A percentile compares a stretch with the other conserved stretches of the same genome.
Conservation (phyloP, 441 rosid genomes). For the Eruca vesicaria region DNA sequence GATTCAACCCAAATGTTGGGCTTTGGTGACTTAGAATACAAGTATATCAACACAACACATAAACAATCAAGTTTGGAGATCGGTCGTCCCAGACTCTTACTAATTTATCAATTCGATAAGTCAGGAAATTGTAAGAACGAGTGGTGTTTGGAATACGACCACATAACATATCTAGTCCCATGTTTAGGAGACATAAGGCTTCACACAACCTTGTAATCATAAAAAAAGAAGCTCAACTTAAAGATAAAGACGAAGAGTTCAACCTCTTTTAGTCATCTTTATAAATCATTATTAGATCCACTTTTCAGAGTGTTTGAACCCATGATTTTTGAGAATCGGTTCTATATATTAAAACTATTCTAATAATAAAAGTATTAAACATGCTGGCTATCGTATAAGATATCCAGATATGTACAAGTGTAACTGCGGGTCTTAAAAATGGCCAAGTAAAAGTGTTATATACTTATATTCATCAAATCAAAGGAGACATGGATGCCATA, state of each 20-base stretch:
- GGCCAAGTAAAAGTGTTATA: not conserved
- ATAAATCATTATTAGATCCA: not conserved
- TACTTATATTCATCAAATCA: not conserved
- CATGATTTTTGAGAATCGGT: not conserved
- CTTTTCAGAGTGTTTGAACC: not conserved
- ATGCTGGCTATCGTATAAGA: not conserved
- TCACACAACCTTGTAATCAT: not conserved
- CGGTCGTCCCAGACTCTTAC: not conserved
- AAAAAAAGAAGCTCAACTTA: not conserved
- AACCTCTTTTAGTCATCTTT: not conserved
- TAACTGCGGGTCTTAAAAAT: not conserved
- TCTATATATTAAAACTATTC: not conserved
- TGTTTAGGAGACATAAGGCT: not conserved
- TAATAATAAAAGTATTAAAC: not conserved
- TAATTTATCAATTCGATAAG: not conserved
- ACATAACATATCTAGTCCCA: not conserved
- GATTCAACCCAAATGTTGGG: not conserved
- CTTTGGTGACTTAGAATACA: not conserved
- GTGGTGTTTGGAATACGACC: too few species aligned
- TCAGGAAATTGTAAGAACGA: too few species aligned
- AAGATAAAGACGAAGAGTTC: not conserved
- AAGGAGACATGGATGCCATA: not conserved
- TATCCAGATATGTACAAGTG: not conserved
- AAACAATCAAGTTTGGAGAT: not conserved
- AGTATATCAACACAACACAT: not conserved